These are phyloP conservation scores for Penicillium sp. DNA, from an alignment of 2,329 filamentous ascomycete genomes.

Conservation along the genomic window DNA sequence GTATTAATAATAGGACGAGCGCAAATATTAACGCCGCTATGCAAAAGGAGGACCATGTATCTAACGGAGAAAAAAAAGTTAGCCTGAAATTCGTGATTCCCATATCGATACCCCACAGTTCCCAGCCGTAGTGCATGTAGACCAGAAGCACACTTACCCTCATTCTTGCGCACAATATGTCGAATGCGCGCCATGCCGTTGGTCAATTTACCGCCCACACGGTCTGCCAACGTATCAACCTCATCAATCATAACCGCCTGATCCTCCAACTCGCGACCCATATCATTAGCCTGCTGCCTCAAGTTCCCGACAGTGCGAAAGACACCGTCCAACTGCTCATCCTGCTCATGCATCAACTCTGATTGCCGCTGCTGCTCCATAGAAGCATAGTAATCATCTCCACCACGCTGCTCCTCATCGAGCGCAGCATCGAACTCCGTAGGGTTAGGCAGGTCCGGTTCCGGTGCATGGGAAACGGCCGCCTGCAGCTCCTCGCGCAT, in stretches of 20 bases:
- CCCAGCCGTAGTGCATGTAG: not conserved
- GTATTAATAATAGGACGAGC: constrained; percentile 77
- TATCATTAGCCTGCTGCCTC: constrained; percentile 85
- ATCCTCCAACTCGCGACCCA: constrained; percentile 95
- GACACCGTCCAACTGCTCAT: constrained; percentile 86
- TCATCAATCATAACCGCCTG: constrained; percentile 85
- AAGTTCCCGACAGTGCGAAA: constrained; percentile 91
- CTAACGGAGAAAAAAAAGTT: constrained; percentile 39
- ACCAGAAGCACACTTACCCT: constrained; percentile 56
- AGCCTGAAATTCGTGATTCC: constrained; percentile 23
- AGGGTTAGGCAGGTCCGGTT: constrained; percentile 56
- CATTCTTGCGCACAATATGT: constrained; percentile 81
- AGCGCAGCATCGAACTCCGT: constrained; percentile 53
- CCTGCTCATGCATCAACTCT: constrained; percentile 92
- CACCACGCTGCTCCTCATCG: constrained; percentile 45
- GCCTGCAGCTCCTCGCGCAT: constrained; percentile 81
- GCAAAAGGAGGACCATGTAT: constrained; percentile 79
- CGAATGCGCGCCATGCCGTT: constrained; percentile 83
- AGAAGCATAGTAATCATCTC: constrained; percentile 67
- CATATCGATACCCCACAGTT: not conserved
- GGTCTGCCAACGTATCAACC: constrained; percentile 79
- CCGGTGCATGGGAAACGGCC: constrained; percentile 46
- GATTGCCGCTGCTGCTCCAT: constrained; percentile 90
- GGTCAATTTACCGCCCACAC: constrained; percentile 81
- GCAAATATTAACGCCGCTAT: constrained; percentile 86